Conservation (phyloP, 768 basidiomycete species). For the Favolaschia claudopus region DNA sequence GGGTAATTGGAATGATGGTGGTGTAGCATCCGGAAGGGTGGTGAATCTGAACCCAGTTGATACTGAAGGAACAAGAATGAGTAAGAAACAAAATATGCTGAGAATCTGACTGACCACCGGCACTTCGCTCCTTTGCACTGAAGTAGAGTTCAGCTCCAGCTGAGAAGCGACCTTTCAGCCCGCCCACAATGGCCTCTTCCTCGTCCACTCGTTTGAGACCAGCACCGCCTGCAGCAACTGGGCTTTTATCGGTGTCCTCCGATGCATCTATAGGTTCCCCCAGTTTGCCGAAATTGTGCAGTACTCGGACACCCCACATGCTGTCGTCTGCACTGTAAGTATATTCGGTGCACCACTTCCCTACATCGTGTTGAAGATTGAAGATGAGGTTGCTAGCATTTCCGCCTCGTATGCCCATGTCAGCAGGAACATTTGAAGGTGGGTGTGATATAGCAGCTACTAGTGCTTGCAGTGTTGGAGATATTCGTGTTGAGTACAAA, state of each 20-base stretch:
- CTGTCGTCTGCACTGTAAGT: slow-evolving; percentile 94
- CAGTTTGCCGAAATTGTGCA: slow-evolving; percentile 91
- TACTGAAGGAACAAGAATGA: slow-evolving; percentile 60
- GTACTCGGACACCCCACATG: slow-evolving; percentile 88
- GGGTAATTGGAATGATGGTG: slow-evolving; percentile 65
- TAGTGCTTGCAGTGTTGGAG: slow-evolving; percentile 80
- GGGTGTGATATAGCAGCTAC: slow-evolving; percentile 90
- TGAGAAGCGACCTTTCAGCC: slow-evolving; percentile 88
- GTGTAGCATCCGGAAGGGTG: slow-evolving; percentile 83
- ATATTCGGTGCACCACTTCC: slow-evolving; percentile 93
- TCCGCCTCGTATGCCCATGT: slow-evolving; percentile 51
- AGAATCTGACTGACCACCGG: slow-evolving; percentile 88
- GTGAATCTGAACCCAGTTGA: slow-evolving; percentile 95
- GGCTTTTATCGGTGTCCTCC: slow-evolving; percentile 42
- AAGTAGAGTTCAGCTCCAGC: slow-evolving; percentile 94
- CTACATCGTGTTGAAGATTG: slow-evolving; percentile 90
- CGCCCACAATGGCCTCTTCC: slow-evolving; percentile 92
- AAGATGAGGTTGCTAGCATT: slow-evolving; percentile 78
- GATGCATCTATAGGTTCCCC: slow-evolving; percentile 44
- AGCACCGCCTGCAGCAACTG: slow-evolving; percentile 31
- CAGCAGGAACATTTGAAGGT: slow-evolving; percentile 54
- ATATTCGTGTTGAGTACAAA: slow-evolving; percentile 82
- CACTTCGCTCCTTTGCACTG: slow-evolving; percentile 91
- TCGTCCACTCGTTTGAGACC: slow-evolving; percentile 88
- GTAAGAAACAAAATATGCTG: too few relatives aligned